Percentiles rank a stretch among this genome's conserved stretches.
Evolutionary conservation across 495 filamentous ascomycete genomes (phyloP).

Genomic region (Aspergillus bridgeri): DNA sequence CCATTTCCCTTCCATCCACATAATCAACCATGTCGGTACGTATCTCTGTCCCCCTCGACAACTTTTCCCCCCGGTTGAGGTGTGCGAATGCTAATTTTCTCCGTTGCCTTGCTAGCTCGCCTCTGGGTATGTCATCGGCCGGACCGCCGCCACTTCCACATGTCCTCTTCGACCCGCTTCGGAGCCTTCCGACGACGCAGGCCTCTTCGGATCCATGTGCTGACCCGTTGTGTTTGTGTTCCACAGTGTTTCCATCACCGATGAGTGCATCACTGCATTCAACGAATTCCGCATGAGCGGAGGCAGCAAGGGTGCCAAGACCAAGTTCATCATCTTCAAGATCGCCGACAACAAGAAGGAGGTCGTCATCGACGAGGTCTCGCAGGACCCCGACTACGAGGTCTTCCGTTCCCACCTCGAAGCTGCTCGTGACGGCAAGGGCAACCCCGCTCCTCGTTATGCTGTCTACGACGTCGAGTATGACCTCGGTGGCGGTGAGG

Average conservation of each 20-base stretch:
- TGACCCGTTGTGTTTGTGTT: not conserved
- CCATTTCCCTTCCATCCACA: conserved; percentile 23
- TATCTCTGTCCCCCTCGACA: conserved; percentile 13
- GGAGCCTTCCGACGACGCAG: not conserved
- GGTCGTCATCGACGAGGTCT: conserved; percentile 77
- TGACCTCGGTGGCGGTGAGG: conserved; percentile 72
- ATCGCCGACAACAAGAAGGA: conserved; percentile 88
- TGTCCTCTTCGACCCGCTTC: conserved; percentile 4
- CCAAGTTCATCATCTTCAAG: conserved; percentile 98
- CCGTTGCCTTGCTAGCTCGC: conserved; percentile 32
- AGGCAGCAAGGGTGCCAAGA: conserved; percentile 62
- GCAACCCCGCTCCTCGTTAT: conserved; percentile 69
- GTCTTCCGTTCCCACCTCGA: conserved; percentile 76
- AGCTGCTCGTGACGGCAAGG: conserved; percentile 64
- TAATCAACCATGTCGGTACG: conserved; percentile 41
- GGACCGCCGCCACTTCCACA: conserved; percentile 13
- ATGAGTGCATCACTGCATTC: conserved; percentile 79
- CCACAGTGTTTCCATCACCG: conserved; percentile 67
- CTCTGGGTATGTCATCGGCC: conserved; percentile 38
- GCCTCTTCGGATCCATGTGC: not conserved
- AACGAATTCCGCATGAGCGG: conserved; percentile 89
- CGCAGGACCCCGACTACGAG: conserved; percentile 64
- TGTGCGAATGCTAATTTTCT: conserved; percentile 17
- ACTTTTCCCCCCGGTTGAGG: not conserved
- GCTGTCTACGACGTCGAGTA: conserved; percentile 94